phyloP scores from a whole-genome alignment of 2,329 filamentous ascomycete species.

The Akanthomyces lecanii region DNA sequence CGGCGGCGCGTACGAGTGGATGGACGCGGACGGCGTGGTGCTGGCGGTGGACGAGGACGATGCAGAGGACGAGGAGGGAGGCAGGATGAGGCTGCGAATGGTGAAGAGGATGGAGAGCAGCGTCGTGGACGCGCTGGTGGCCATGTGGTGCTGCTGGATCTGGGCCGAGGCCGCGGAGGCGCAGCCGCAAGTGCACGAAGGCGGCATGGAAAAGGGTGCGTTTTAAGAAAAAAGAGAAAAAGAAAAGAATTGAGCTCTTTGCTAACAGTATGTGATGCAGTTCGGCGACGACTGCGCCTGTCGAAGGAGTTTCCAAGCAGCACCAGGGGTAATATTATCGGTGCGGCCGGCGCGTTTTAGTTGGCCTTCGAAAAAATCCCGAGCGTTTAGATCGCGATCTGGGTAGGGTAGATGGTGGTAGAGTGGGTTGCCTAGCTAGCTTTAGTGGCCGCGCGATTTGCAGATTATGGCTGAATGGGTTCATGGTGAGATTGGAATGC shows the following conservation, averaged over 20 bases:
- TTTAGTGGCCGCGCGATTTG: too few relatives aligned
- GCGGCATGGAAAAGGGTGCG: conserved; percentile 8
- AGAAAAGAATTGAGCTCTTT: neutral
- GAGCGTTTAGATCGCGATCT: too few relatives aligned
- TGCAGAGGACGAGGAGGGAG: neutral
- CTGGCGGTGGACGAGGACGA: conserved; percentile 22
- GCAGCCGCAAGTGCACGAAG: neutral
- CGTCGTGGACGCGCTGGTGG: conserved; percentile 23
- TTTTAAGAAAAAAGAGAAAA: neutral
- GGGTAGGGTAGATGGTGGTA: too few relatives aligned
- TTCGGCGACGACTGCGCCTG: neutral
- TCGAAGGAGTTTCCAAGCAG: neutral
- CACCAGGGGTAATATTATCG: too few relatives aligned
- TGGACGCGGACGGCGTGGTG: conserved; percentile 17
- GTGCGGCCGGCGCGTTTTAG: too few relatives aligned
- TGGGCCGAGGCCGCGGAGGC: conserved; percentile 1
- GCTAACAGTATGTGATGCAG: neutral
- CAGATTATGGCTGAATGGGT: too few relatives aligned
- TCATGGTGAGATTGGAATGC: too few relatives aligned
- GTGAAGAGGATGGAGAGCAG: conserved; percentile 18
- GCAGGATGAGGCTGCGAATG: conserved; percentile 1
- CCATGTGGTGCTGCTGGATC: conserved; percentile 15
- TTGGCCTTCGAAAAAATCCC: too few relatives aligned
- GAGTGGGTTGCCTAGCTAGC: too few relatives aligned
- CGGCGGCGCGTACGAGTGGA: conserved; percentile 23